Base-by-base conservation (phyloP, 352 stramenopile species). In the Pythium aristosporum region DNA sequence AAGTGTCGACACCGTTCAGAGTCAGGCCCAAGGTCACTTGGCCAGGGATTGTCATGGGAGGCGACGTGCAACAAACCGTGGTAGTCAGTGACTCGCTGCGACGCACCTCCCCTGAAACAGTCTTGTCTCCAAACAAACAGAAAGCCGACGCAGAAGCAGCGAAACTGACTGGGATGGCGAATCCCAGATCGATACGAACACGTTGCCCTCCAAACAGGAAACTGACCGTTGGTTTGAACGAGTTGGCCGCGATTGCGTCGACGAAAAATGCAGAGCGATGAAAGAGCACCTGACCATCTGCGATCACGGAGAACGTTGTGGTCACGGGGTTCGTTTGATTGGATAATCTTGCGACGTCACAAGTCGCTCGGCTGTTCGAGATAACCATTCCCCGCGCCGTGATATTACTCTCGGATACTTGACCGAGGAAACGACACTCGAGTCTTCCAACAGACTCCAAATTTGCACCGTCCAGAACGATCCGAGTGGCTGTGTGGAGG, bases 1-100 rank as follows among this genome's bases (percentile, higher is more conserved):
- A 65, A 28, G 44, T 53, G 21, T 69, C 56, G 16, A 69, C 2
- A 9, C 50, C 56, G 23, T 69, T 69, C 9, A 69, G 55, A 42
- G 47, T 64, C 21, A 69, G 28, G 5, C 20, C 47, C 3, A 69
- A 18, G 2, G 6, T 16, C 28, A 64, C 54, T n/a, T 49, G 41
- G 5, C 46, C 48, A 20, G 47, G 39, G 1, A 25, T 20, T 25
- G n/a, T 18, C 1, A 18, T 12, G 15, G 55, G 25, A 21, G 62
- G 62, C 12, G 48, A 46, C 16, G 30, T 25, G 23, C 62, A 69
- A 13, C 32, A 25, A 18, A 63, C 23, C 2, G 12, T 21, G n/a
- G 9, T 63, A 18, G 8, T 49, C 3, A 11, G 41, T 5, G 54
- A 46, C 6, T 30, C n/a, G 41, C 9, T 34, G 0, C 8, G 15